phyloP scores from a whole-genome alignment of 768 basidiomycete genomes.

The Auriscalpium orientale region DNA sequence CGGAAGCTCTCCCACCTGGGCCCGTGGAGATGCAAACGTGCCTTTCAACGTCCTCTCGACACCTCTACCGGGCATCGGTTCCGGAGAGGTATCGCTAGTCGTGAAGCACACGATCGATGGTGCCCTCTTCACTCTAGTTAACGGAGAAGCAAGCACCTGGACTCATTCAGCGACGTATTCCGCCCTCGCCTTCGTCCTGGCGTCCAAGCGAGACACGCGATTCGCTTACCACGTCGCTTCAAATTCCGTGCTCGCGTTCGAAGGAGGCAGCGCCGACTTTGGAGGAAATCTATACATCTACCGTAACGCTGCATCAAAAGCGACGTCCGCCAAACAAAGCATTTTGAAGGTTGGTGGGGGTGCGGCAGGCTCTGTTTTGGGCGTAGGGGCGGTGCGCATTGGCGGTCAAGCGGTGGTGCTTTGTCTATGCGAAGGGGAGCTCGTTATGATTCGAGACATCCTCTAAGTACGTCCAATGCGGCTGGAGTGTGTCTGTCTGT shows the following conservation, averaged over 20 bases:
- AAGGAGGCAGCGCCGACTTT: slow-evolving; percentile 58
- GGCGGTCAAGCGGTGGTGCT: slow-evolving; percentile 37
- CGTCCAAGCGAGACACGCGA: slow-evolving; percentile 84
- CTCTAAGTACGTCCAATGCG: neutral
- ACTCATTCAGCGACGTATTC: slow-evolving; percentile 76
- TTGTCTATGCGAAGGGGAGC: slow-evolving; percentile 70
- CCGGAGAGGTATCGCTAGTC: slow-evolving; percentile 39
- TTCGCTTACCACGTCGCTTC: slow-evolving; percentile 70
- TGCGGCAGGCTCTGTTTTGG: slow-evolving; percentile 66
- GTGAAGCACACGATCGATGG: slow-evolving; percentile 51
- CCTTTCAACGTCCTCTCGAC: slow-evolving; percentile 58
- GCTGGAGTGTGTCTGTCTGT: neutral
- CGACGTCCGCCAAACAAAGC: slow-evolving; percentile 69
- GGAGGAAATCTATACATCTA: slow-evolving; percentile 88
- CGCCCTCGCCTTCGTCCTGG: slow-evolving; percentile 89
- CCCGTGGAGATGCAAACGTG: slow-evolving; percentile 24
- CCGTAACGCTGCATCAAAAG: slow-evolving; percentile 42
- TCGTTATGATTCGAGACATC: slow-evolving; percentile 50
- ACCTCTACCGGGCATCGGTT: slow-evolving; percentile 50
- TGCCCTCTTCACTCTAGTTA: slow-evolving; percentile 17
- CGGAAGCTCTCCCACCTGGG: slow-evolving; percentile 40
- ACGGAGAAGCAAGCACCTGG: slow-evolving; percentile 37
- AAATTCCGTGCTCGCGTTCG: slow-evolving; percentile 70
- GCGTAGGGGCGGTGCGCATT: slow-evolving; percentile 49
- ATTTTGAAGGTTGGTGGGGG: slow-evolving; percentile 72